Evolutionary conservation across 2,329 filamentous ascomycete genomes (phyloP).

Genomic region (Penicillium sp.): DNA sequence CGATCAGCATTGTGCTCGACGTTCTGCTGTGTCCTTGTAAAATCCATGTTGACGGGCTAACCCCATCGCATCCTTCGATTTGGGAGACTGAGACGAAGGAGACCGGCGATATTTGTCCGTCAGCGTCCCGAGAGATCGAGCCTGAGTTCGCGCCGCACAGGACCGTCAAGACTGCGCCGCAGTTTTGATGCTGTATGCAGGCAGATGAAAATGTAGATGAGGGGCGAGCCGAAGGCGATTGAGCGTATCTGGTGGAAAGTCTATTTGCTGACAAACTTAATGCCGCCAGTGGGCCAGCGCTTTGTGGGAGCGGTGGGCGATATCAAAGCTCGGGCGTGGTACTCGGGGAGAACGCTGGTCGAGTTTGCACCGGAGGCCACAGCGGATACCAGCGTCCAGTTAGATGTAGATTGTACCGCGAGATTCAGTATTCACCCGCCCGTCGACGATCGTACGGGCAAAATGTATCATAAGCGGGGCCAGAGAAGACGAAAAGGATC

Average conservation of each 20-base stretch:
- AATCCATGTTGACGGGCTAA: conserved; percentile 13
- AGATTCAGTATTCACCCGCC: too few relatives aligned
- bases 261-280: conserved; percentile 1
- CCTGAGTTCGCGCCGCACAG: background rate
- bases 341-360: background rate
- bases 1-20: conserved; percentile 26
- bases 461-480: too few relatives aligned
- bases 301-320: conserved; percentile 2
- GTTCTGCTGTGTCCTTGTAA: conserved; percentile 4
- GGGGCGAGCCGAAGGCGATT: background rate
- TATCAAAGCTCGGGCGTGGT: background rate
- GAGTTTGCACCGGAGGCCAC: too few relatives aligned
- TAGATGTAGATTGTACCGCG: too few relatives aligned
- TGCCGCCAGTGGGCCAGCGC: conserved; percentile 1
- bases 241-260: background rate
- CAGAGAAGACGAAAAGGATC: too few relatives aligned
- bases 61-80: conserved; percentile 10
- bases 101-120: background rate
- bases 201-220: background rate
- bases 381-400: too few relatives aligned
- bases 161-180: background rate
- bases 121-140: background rate
- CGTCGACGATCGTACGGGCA: too few relatives aligned
- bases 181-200: background rate
- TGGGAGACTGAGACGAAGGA: background rate